These are phyloP conservation scores for Coleophoma eucalyptorum DNA, from an alignment of 2,329 filamentous ascomycete genomes.

Conservation along the genomic window DNA sequence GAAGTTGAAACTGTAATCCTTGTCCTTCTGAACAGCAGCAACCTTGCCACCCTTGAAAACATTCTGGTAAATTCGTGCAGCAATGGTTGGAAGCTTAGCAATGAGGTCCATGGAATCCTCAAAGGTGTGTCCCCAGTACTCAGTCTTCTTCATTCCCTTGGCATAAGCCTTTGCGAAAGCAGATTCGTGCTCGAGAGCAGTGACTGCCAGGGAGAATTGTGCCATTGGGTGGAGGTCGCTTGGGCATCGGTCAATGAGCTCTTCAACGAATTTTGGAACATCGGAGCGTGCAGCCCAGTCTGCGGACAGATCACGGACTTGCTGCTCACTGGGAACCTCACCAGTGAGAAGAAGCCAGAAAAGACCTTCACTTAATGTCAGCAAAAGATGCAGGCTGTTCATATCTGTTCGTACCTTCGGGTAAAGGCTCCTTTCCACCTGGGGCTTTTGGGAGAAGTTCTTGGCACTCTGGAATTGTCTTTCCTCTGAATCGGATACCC, in stretches of 20 bases:
- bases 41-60: slow-evolving; percentile 99
- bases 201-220: slow-evolving; percentile 97
- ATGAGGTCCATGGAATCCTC: slow-evolving; percentile 99
- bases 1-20: slow-evolving; percentile 99
- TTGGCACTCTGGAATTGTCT: slow-evolving; percentile 99
- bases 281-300: slow-evolving; percentile 98
- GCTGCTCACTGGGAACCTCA: slow-evolving; percentile 95
- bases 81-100: slow-evolving; percentile 98
- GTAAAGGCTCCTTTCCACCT: slow-evolving; percentile 93
- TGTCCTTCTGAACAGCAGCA: slow-evolving; percentile 91
- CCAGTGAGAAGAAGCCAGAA: slow-evolving; percentile 99
- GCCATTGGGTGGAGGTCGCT: slow-evolving; percentile 99
- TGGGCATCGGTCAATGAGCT: slow-evolving; percentile 99
- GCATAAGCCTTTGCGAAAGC: slow-evolving; percentile 98
- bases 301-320: slow-evolving; percentile 95
- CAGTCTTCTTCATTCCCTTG: slow-evolving; percentile 98
- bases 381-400: neutral
- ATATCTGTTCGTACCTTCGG: slow-evolving; percentile 61
- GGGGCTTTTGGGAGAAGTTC: slow-evolving; percentile 94
- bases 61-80: slow-evolving; percentile 98
- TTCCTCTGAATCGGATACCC: slow-evolving; percentile 98
- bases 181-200: slow-evolving; percentile 96
- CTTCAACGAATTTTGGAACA: slow-evolving; percentile 96
- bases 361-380: slow-evolving; percentile 57
- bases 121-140: slow-evolving; percentile 99